Evolutionary conservation across 192 early-diverging fungal species (phyloP), one percentile per base, ranked within the genome.

Genomic region (Pilaira anomala): DNA sequence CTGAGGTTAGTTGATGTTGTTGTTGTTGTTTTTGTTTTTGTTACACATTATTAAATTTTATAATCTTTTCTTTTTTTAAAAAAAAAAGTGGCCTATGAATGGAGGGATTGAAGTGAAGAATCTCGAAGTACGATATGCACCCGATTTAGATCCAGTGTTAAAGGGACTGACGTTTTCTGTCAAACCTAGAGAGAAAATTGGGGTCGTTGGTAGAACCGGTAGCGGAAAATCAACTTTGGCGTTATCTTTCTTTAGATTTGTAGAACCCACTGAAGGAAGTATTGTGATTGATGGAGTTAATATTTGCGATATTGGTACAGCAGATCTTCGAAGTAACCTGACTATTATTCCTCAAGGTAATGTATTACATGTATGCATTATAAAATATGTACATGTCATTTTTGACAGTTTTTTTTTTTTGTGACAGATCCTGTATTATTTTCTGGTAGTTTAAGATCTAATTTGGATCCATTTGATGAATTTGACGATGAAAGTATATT

Each of bases 181-280:
- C 44, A 69, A 76, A 0, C 75, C 86, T 1, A 64, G 73, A 25
- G 83, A 84, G 71, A 95, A 93, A 70, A 92, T 98, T 74, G 96
- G 94, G n/a, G 87, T 98, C 14, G 93, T 95, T 13, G 95, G 95
- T 12, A 67, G 93, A 28, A 92, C 94, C 1, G 93, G 92, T n/a
- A 86, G 91, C 1, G 93, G 92, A 30, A 95, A 95, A 67, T 87
- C 87, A 30, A 89, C 89, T 6, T 69, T 96, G 39, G 84, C 86
- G 9, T 72, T 92, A 60, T 86, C 91, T 1, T 79, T 96, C 33
- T 82, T 95, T 66, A 85, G 93, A 11, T 83, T 97, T 41, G 71
- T 91, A 39, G 91, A 94, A 65, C 79, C 87, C 1, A 67, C 76
- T 1, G 56, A 78, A 11, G 92, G 94, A 14, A 54, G 62, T 7